Base-by-base conservation (phyloP, 352 stramenopile species). In the Phytophthora rubi region DNA sequence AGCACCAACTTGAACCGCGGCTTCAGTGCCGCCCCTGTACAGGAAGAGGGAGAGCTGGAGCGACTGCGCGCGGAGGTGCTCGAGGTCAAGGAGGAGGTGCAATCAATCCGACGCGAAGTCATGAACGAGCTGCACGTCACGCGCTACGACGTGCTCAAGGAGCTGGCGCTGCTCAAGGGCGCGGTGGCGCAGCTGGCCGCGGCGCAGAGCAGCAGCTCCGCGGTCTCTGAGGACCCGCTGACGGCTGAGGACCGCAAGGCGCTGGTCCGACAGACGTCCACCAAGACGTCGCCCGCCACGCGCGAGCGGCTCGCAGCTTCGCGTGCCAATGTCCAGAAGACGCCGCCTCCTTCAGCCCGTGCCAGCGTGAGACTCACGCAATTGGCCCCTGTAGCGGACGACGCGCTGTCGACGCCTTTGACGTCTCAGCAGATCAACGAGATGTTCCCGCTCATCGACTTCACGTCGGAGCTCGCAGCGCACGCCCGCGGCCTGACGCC, bases 51-150 rank as follows among this genome's bases (percentile, higher is more conserved):
- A 42, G 65, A 79, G 18, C 45, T 82, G 1, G 71, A 85, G n/a
- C 66, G 67, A n/a, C 61, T 92, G 18, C 82, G 72, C 1, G 55
- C 74, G 2, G 86, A 93, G 45, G 58, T 96, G 37, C 62, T 74
- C 6, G 81, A 88, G 53, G 77, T 96, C 45, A 89, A 89, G 59
- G 60, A 76, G 16, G 85, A 96, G 53, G 79, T 94, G 49, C 77
- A 85, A 44, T 67, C 73, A 23, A 90, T 94, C 49, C 81, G 82
- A 12, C 81, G 85, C 45, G 86, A 96, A 60, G 79, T 96, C 61
- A 92, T 96, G 83, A 91, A 93, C 56, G 88, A 94, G 73, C 77
- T 96, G 62, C 88, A 94, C 65, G 70, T 86, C 26, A 92, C 83
- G 33, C 83, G 85, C 16, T 96, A 96, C 79, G 88, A 96, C 59